These are phyloP conservation scores for Papiliotrema flavescens DNA, from an alignment of 1,284 basidiomycete genomes.

Conservation along the genomic window DNA sequence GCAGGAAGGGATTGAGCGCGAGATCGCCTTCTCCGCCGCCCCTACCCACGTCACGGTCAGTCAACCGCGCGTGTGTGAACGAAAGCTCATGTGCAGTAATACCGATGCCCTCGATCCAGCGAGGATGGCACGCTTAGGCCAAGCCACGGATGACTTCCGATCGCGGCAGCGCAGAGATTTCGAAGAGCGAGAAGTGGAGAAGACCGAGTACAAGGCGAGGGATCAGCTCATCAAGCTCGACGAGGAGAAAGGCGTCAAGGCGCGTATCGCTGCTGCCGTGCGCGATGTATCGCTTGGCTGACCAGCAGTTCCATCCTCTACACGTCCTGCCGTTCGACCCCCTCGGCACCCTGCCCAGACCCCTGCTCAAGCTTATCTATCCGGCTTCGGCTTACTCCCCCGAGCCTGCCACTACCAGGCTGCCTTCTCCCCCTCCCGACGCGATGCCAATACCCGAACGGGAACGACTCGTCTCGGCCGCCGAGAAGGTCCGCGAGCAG, in stretches of 20 bases:
- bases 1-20: conserved; percentile 36
- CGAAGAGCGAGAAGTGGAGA: conserved; percentile 30
- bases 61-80: neutral
- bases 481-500: conserved; percentile 39
- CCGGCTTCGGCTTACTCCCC: conserved; percentile 26
- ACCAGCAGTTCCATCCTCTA: conserved; percentile 46
- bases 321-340: conserved; percentile 41
- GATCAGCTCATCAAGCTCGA: conserved; percentile 36
- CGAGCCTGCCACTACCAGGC: conserved; percentile 1
- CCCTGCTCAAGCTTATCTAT: conserved; percentile 37
- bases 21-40: conserved; percentile 40
- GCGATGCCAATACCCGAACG: conserved; percentile 9
- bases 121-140: conserved; percentile 27
- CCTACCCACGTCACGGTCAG: conserved; percentile 7
- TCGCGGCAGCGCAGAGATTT: conserved; percentile 31
- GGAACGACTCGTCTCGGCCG: conserved; percentile 28
- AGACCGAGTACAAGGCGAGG: conserved; percentile 35
- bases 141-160: conserved; percentile 38
- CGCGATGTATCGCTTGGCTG: neutral
- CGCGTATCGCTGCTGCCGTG: conserved; percentile 17
- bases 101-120: conserved; percentile 27
- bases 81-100: conserved; percentile 6
- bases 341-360: conserved; percentile 31
- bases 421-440: conserved; percentile 6
- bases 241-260: conserved; percentile 33